Base-by-base conservation (phyloP, 495 filamentous ascomycete species). In the Chaetomidium leptoderma region DNA sequence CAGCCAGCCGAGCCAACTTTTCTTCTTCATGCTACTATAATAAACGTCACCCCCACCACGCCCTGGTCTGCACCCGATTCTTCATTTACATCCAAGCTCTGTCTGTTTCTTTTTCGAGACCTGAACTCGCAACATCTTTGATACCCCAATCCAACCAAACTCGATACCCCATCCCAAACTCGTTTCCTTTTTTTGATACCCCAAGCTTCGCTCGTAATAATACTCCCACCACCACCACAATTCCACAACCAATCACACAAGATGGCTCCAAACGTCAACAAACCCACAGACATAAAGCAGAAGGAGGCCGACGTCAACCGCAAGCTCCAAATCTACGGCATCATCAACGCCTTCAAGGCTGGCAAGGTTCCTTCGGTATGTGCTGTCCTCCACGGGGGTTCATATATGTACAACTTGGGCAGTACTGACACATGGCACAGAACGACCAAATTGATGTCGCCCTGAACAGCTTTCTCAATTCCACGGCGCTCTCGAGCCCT, bases 371-470 rank as follows among this genome's bases (percentile, higher is more conserved):
- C 92, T 59, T 95, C 92, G 62, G 90, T 95, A 78, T 72, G 88
- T 76, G 39, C 26, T 24, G 43, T 14, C 48, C 23, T 2, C 21
- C 29, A 2, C 24, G n/a, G n/a, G n/a, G n/a, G n/a, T n/a, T n/a
- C n/a, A n/a, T n/a, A n/a, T n/a, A n/a, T n/a, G n/a, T n/a, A n/a
- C n/a, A n/a, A n/a, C n/a, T n/a, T n/a, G n/a, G n/a, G n/a, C n/a
- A n/a, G n/a, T n/a, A 50, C 67, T 67, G 29, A 70, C 58, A n/a
- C 16, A 17, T 3, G 57, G 62, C 80, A 19, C 48, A 79, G 76
- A 98, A 98, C 74, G 88, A 91, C 60, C 93, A 98, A 77, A 95
- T 96, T 71, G 93, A 97, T 76, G 80, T 95, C 16, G 91, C 92
- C 23, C 72, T 98, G 66, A 96, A 95, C 77, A 91, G 84, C 63